Percentiles rank a stretch among this genome's conserved stretches.
Conservation (phyloP, 108 stramenopile species). For the Stephanodiscus minutulus region DNA sequence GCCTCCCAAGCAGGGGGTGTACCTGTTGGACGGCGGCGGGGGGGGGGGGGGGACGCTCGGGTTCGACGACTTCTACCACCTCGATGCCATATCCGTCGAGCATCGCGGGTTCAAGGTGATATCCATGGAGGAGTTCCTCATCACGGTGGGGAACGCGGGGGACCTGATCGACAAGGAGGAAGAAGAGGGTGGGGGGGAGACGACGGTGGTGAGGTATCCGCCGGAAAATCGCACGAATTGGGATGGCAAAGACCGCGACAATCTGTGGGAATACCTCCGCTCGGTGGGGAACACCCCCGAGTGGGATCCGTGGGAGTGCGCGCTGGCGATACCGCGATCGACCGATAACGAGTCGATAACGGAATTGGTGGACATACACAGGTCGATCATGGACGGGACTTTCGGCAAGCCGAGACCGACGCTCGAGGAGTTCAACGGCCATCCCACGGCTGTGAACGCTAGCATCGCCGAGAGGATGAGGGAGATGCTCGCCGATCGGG, state of each 20-base stretch:
- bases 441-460: constrained; percentile 57
- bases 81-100: constrained; percentile 61
- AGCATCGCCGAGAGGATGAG: constrained; percentile 56
- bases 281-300: constrained; percentile 40
- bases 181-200: no score
- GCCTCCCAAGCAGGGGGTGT: constrained; percentile 86
- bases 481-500: constrained; percentile 61
- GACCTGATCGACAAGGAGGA: constrained; percentile 51
- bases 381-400: constrained; percentile 49
- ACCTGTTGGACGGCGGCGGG: constrained; percentile 65
- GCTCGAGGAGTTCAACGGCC: constrained; percentile 48
- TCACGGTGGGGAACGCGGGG: constrained; percentile 51
- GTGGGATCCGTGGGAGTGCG: constrained; percentile 59
- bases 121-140: constrained; percentile 81
- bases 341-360: constrained; percentile 32
- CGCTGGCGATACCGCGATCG: constrained; percentile 43
- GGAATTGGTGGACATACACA: constrained; percentile 39
- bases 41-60: constrained; percentile 53
- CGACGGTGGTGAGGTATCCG: no score
- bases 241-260: constrained; percentile 17
- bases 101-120: constrained; percentile 66
- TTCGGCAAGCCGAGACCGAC: constrained; percentile 50
- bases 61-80: constrained; percentile 81
- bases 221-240: constrained; percentile 69
- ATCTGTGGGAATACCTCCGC: constrained; percentile 51